Percentiles rank a stretch among this genome's conserved stretches.
Evolutionary conservation across 306 rosid genomes (phyloP).

Genomic region (Inga oerstediana): DNA sequence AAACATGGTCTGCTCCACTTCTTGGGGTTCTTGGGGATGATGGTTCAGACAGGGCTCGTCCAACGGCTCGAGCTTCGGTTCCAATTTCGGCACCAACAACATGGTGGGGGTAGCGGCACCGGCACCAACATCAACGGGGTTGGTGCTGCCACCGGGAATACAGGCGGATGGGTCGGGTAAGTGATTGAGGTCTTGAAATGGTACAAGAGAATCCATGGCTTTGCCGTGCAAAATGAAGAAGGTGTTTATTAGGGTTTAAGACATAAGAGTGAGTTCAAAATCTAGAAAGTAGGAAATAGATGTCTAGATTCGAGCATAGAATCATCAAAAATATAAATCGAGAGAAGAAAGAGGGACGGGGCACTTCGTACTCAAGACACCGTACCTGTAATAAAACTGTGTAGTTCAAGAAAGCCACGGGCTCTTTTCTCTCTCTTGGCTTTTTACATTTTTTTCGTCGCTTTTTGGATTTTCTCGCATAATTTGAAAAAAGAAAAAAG

Average conservation of each 20-base stretch:
- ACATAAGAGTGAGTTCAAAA: background rate
- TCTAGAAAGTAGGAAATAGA: background rate
- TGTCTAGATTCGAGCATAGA: background rate
- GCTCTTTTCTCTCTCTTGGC: background rate
- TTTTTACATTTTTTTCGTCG: background rate
- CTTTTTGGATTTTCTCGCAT: background rate
- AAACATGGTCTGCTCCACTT: slow-evolving; percentile 16
- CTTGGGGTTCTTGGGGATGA: slow-evolving; percentile 25
- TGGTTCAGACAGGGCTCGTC: slow-evolving; percentile 45
- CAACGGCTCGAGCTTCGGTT: slow-evolving; percentile 76
- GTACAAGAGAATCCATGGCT: slow-evolving; percentile 58
- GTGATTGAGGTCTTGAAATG: slow-evolving; percentile 58
- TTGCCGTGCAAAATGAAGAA: background rate
- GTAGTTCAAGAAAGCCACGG: background rate
- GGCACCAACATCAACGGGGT: background rate
- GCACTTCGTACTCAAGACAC: background rate
- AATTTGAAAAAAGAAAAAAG: background rate
- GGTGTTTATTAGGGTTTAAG: slow-evolving; percentile 8
- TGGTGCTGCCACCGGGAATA: slow-evolving; percentile 24
- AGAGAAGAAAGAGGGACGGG: background rate
- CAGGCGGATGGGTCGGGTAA: slow-evolving; percentile 48
- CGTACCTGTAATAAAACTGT: background rate
- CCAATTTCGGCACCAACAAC: slow-evolving; percentile 50
- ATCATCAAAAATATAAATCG: background rate
- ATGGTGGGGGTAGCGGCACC: background rate